phyloP scores from a whole-genome alignment of 345 rosid species.

The Lagerstroemia speciosa region DNA sequence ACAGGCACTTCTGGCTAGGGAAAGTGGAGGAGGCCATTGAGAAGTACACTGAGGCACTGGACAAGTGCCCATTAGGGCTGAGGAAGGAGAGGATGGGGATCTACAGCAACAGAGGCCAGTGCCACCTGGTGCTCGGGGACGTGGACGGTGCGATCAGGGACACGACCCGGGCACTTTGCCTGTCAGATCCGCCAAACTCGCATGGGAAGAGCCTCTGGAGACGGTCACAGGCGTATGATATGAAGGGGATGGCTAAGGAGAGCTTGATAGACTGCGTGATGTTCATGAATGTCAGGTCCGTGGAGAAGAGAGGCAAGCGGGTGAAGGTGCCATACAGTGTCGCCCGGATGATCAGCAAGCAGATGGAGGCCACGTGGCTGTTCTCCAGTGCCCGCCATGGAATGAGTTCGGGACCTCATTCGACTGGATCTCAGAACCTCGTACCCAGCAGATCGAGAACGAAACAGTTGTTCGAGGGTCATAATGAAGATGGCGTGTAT shows the following conservation, averaged over 20 bases:
- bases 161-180: slow-evolving; percentile 65
- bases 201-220: slow-evolving; percentile 87
- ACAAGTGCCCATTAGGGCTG: slow-evolving; percentile 48
- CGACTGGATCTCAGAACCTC: neutral
- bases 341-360: slow-evolving; percentile 57
- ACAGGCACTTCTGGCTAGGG: slow-evolving; percentile 46
- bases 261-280: slow-evolving; percentile 77
- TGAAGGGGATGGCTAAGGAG: slow-evolving; percentile 65
- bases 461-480: neutral
- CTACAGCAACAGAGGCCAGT: slow-evolving; percentile 75
- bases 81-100: slow-evolving; percentile 63
- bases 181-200: slow-evolving; percentile 29
- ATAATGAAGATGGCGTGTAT: neutral
- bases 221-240: slow-evolving; percentile 78
- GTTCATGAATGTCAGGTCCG: slow-evolving; percentile 30
- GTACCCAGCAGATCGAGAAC: neutral
- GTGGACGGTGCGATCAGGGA: slow-evolving; percentile 60
- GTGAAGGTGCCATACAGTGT: slow-evolving; percentile 45
- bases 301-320: slow-evolving; percentile 16
- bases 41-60: slow-evolving; percentile 49
- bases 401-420: neutral
- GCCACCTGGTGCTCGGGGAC: slow-evolving; percentile 50
- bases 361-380: slow-evolving; percentile 52
- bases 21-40: slow-evolving; percentile 31
- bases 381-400: slow-evolving; percentile 14